Evolutionary conservation across 78 protist genomes (phyloP).

Genomic region (Cavenderia fasciculata): DNA sequence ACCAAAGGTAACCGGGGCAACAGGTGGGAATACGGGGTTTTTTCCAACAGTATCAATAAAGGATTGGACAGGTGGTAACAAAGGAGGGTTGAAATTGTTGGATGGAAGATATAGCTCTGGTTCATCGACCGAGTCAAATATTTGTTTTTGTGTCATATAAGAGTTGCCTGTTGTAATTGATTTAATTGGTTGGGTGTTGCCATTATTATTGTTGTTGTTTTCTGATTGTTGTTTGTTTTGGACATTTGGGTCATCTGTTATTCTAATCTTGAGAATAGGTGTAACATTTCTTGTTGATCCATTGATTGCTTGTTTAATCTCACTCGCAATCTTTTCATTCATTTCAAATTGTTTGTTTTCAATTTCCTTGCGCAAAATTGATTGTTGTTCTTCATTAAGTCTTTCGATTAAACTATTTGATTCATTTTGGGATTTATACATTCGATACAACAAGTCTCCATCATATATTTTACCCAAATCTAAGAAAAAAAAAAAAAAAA

Average conservation of each 20-base stretch:
- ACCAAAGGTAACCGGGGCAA: neutral
- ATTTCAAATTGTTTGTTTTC: neutral
- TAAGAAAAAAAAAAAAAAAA: neutral
- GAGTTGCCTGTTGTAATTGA: no score
- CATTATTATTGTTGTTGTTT: neutral
- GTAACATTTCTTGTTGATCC: neutral
- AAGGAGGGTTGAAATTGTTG: neutral
- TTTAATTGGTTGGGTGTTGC: no score
- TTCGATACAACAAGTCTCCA: neutral
- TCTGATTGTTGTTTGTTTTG: neutral
- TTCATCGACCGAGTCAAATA: neutral
- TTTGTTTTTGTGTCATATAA: neutral
- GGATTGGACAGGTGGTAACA: neutral
- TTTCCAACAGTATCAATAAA: neutral
- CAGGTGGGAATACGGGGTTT: neutral
- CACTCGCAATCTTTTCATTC: neutral
- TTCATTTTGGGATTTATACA: neutral
- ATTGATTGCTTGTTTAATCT: neutral
- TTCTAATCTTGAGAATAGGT: neutral
- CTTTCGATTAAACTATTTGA: slow-evolving; percentile 5
- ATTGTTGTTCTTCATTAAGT: slow-evolving; percentile 33
- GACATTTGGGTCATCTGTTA: neutral
- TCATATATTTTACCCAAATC: slow-evolving; percentile 9
- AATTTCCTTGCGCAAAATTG: neutral
- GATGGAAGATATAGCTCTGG: neutral